phyloP scores from a whole-genome alignment of 164 flowering plant species.

The Chimonanthus praecox region DNA sequence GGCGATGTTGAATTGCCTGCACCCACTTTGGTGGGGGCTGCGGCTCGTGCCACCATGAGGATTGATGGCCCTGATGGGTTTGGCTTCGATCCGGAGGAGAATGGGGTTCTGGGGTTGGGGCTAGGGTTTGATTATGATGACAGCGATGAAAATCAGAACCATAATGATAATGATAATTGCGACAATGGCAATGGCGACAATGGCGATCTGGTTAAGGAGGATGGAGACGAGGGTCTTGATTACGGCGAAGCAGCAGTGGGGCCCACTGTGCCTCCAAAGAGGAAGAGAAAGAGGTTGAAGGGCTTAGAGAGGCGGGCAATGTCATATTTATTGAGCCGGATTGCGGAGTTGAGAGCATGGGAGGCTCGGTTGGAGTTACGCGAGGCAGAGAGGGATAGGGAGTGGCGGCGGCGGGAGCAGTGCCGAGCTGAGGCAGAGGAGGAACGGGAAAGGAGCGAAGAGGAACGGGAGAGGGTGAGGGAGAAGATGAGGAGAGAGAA shows the following conservation, averaged over 20 bases:
- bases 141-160: slow-evolving; percentile 28
- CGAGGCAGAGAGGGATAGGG: slow-evolving; percentile 57
- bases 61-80: slow-evolving; percentile 18
- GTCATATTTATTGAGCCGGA: slow-evolving; percentile 45
- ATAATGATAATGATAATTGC: not conserved
- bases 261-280: slow-evolving; percentile 31
- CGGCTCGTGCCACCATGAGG: slow-evolving; percentile 23
- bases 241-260: slow-evolving; percentile 42
- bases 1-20: slow-evolving; percentile 58
- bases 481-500: slow-evolving; percentile 51
- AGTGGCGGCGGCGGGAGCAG: slow-evolving; percentile 49
- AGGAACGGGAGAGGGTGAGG: slow-evolving; percentile 40
- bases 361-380: slow-evolving; percentile 57
- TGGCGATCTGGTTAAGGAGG: slow-evolving; percentile 32
- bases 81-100: slow-evolving; percentile 55
- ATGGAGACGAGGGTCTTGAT: slow-evolving; percentile 45
- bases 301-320: slow-evolving; percentile 44
- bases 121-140: slow-evolving; percentile 69
- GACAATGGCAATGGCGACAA: not conserved
- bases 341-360: slow-evolving; percentile 55
- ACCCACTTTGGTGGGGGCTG: slow-evolving; percentile 15
- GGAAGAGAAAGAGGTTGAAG: slow-evolving; percentile 49
- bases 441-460: slow-evolving; percentile 43
- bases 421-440: slow-evolving; percentile 38
- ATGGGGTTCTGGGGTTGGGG: slow-evolving; percentile 52